Conservation (phyloP, 2,329 filamentous ascomycete genomes). For the Aspergillus glaucus region DNA sequence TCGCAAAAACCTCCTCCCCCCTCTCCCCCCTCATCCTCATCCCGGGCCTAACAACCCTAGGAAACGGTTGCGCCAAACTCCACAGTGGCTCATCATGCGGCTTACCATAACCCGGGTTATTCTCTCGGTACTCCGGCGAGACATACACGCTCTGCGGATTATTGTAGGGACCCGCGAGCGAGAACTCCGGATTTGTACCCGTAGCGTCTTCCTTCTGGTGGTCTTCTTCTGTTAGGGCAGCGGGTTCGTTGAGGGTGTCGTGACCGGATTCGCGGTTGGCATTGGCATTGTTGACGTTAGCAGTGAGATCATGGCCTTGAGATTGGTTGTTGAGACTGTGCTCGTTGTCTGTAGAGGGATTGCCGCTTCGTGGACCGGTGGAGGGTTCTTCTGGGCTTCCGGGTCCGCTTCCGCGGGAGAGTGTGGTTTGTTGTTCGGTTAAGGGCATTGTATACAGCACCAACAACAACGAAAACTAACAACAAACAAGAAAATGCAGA, state of each 20-base stretch:
- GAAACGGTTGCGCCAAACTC: slow-evolving; percentile 46
- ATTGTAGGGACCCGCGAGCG: neutral
- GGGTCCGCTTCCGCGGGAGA: too few relatives aligned
- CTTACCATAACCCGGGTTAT: slow-evolving; percentile 48
- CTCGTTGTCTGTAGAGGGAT: too few relatives aligned
- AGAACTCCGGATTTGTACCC: neutral
- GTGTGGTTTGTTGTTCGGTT: too few relatives aligned
- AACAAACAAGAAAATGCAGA: too few relatives aligned
- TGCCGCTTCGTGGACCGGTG: too few relatives aligned
- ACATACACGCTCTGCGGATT: slow-evolving; percentile 5
- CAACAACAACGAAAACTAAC: too few relatives aligned
- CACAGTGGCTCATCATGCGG: slow-evolving; percentile 43
- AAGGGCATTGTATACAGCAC: too few relatives aligned
- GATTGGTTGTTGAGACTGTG: too few relatives aligned
- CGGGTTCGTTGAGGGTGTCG: neutral
- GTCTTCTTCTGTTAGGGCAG: neutral
- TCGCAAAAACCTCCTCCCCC: neutral
- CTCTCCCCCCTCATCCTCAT: slow-evolving; percentile 29
- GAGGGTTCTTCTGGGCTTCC: too few relatives aligned
- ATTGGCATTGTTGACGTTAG: too few relatives aligned
- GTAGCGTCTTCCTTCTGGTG: neutral
- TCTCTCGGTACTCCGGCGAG: slow-evolving; percentile 15
- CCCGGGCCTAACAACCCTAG: slow-evolving; percentile 45
- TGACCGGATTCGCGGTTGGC: too few relatives aligned
- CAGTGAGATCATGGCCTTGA: too few relatives aligned